Conservation (phyloP, 1,139 yeast genomes). For the Kluyveromyces sp. region DNA sequence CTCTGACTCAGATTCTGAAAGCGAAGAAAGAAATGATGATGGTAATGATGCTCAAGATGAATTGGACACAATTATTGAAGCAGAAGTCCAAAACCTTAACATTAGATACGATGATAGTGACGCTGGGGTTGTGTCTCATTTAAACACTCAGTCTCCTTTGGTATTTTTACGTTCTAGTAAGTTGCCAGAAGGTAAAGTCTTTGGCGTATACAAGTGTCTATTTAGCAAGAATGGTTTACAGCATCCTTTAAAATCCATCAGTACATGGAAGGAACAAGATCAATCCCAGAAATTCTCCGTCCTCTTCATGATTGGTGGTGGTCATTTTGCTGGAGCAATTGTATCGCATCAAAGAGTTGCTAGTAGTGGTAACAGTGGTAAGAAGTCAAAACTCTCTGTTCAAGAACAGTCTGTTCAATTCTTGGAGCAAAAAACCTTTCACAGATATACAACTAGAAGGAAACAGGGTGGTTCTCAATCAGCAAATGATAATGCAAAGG, state of each 20-base stretch:
- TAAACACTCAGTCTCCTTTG: slow-evolving; percentile 59
- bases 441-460: slow-evolving; percentile 90
- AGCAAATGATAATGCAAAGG: slow-evolving; percentile 84
- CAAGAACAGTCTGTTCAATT: slow-evolving; percentile 58
- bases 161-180: slow-evolving; percentile 45
- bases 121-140: slow-evolving; percentile 30
- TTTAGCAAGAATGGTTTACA: slow-evolving; percentile 40
- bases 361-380: slow-evolving; percentile 40
- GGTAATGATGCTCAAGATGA: slow-evolving; percentile 5
- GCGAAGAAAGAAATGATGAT: slow-evolving; percentile 26
- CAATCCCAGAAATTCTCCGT: slow-evolving; percentile 44
- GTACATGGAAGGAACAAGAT: slow-evolving; percentile 24
- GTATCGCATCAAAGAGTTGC: slow-evolving; percentile 57
- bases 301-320: slow-evolving; percentile 91
- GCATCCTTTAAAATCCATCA: slow-evolving; percentile 27
- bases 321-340: slow-evolving; percentile 95
- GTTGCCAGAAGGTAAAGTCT: slow-evolving; percentile 41
- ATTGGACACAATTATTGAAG: slow-evolving; percentile 34
- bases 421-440: slow-evolving; percentile 77
- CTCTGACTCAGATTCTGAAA: slow-evolving; percentile 9
- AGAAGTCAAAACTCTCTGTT: slow-evolving; percentile 36
- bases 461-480: slow-evolving; percentile 98
- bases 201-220: slow-evolving; percentile 67
- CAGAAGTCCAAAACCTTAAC: slow-evolving; percentile 16
- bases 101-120: slow-evolving; percentile 1